Base-by-base conservation (phyloP, 2,329 filamentous ascomycete genomes). In the Fusarium nodosum region DNA sequence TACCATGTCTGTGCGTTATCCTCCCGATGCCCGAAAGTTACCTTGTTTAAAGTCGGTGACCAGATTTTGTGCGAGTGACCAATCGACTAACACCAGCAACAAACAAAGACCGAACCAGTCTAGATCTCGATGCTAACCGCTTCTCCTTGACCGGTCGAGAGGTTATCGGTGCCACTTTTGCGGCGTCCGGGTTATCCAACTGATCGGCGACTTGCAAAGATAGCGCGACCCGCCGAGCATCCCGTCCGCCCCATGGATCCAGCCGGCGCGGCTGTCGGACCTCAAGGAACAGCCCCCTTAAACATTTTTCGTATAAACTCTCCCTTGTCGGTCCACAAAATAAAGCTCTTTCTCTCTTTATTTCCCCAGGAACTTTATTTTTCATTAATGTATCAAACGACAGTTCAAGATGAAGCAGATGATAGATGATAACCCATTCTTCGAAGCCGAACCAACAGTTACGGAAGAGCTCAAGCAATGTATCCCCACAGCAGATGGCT, bases 251-350 rank as follows among this genome's bases (percentile, higher is more conserved):
- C 13, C 26, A 30, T 46, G 26, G 44, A 26, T n/a, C 44, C 44
- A 20, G 18, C 44, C 44, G 48, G 48, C 48, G 18, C 61, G 61
- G 61, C 61, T 64, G 28, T 64, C 61, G 61, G 48, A 36, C 41
- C 33, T 59, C 60, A 31, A 28, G 28, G 28, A 28, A 28, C 28
- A 28, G 28, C 36, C 36, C n/a, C 36, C 36, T 39, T 20, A 22
- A 20, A n/a, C 28, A 28, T 33, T 33, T 59, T 53, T 59, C 42
- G 50, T 31, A 55, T 34, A 51, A 62, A 42, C 36, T 48, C 34
- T 7, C 26, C n/a, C 36, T 51, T 39, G 33, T 33, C 34, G 20
- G 20, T 20, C 60, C 60, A 64, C 53, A 47, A 42, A 65, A 38
- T 38, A 60, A 56, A 46, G 30, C 7, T 11, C 9, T 31, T 10